Conservation (phyloP, 202 grass and related monocot species). For the Saccharum hybrid region DNA sequence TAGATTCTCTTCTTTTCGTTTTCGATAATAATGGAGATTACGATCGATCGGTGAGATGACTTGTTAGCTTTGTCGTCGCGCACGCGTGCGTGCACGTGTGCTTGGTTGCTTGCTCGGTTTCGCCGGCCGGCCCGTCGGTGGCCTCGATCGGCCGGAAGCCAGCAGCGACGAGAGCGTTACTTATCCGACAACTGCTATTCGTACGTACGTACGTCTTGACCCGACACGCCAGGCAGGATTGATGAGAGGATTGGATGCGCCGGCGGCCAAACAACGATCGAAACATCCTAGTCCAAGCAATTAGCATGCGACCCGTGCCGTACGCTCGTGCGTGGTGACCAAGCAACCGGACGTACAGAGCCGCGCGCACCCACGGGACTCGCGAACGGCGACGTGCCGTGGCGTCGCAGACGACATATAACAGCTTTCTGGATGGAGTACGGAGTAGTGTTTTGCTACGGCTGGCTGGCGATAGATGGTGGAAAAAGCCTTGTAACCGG, state of each 20-base stretch:
- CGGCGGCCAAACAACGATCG: no score
- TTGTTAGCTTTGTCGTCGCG: background rate
- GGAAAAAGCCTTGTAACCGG: background rate
- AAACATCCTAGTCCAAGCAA: background rate
- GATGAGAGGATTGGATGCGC: background rate
- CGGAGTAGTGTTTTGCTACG: background rate
- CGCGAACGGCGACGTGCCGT: slow-evolving; percentile 28
- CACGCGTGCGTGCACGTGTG: background rate
- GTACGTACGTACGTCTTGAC: background rate
- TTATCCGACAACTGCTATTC: background rate
- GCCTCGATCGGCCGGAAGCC: background rate
- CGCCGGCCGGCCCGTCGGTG: no score
- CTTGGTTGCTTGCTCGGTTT: background rate
- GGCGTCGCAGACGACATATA: slow-evolving; percentile 6
- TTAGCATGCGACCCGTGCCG: background rate
- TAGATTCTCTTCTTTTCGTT: background rate
- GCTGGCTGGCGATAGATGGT: background rate
- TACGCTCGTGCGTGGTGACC: background rate
- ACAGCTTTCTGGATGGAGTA: background rate
- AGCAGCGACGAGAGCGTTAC: background rate
- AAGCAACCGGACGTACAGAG: background rate
- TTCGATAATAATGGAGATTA: background rate
- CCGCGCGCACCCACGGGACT: background rate
- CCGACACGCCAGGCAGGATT: background rate
- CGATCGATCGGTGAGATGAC: background rate